Conservation (phyloP, 2,329 filamentous ascomycete species). For the Penicillium sp. region DNA sequence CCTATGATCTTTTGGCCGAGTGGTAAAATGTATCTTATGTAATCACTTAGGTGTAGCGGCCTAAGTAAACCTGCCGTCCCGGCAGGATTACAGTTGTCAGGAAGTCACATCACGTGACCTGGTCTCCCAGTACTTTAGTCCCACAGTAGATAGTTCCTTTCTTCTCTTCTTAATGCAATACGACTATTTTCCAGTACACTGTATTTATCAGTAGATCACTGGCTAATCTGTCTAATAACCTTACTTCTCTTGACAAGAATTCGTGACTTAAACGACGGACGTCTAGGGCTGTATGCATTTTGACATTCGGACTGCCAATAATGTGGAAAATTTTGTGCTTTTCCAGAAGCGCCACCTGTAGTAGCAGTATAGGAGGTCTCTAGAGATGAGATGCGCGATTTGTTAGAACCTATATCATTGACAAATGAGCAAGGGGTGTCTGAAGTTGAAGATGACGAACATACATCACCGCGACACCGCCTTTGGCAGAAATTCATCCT, state of each 20-base stretch:
- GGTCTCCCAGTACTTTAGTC: no score
- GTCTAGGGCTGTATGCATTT: neutral
- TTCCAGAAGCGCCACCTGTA: neutral
- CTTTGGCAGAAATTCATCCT: constrained; percentile 26
- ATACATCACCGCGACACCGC: constrained; percentile 11
- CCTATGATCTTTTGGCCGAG: no score
- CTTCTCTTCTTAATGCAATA: no score
- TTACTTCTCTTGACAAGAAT: neutral
- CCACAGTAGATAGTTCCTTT: no score
- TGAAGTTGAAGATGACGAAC: neutral
- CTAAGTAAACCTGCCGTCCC: no score
- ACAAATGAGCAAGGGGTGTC: neutral
- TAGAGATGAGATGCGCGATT: neutral
- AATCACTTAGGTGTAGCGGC: no score
- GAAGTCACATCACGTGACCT: no score
- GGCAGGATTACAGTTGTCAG: no score
- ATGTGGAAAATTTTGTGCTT: neutral
- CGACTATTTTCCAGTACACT: no score
- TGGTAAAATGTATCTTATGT: no score
- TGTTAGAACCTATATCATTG: neutral
- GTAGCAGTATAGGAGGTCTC: neutral
- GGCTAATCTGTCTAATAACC: no score
- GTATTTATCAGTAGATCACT: no score
- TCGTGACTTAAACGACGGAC: neutral
- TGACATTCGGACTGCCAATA: neutral